These are phyloP conservation scores for Penicillium sp. DNA, from an alignment of 2,329 filamentous ascomycete genomes.

Conservation along the genomic window DNA sequence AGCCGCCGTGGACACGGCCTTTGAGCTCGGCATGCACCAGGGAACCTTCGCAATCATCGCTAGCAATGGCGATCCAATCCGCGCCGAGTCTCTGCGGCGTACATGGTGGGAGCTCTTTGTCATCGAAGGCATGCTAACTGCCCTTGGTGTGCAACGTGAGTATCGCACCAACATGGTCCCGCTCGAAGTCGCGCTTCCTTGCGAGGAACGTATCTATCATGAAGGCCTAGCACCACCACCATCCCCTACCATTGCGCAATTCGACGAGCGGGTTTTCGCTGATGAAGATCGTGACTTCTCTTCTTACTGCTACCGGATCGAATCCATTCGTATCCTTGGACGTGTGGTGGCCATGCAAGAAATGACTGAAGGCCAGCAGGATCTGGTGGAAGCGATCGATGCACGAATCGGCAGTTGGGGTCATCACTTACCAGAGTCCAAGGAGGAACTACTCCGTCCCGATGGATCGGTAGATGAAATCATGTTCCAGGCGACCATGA, in stretches of 20 bases:
- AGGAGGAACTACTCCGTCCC: constrained; percentile 68
- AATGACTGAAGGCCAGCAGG: constrained; percentile 45
- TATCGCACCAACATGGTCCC: constrained; percentile 71
- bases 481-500: constrained; percentile 89
- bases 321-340: constrained; percentile 76
- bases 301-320: constrained; percentile 82
- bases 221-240: constrained; percentile 57
- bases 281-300: constrained; percentile 71
- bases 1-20: constrained; percentile 69
- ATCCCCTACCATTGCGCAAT: constrained; percentile 68
- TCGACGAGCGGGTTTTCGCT: constrained; percentile 75
- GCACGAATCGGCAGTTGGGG: constrained; percentile 71
- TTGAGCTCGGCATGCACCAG: constrained; percentile 76
- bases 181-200: constrained; percentile 73
- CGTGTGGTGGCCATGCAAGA: constrained; percentile 62
- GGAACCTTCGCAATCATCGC: constrained; percentile 66
- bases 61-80: constrained; percentile 64
- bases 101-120: constrained; percentile 90
- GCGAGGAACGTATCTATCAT: constrained; percentile 71
- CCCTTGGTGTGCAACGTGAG: constrained; percentile 54
- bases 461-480: constrained; percentile 80
- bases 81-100: constrained; percentile 81
- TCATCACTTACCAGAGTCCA: constrained; percentile 72
- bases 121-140: constrained; percentile 82
- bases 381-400: constrained; percentile 63